Conservation (phyloP, 495 filamentous ascomycete genomes). For the Bombardia bombarda region DNA sequence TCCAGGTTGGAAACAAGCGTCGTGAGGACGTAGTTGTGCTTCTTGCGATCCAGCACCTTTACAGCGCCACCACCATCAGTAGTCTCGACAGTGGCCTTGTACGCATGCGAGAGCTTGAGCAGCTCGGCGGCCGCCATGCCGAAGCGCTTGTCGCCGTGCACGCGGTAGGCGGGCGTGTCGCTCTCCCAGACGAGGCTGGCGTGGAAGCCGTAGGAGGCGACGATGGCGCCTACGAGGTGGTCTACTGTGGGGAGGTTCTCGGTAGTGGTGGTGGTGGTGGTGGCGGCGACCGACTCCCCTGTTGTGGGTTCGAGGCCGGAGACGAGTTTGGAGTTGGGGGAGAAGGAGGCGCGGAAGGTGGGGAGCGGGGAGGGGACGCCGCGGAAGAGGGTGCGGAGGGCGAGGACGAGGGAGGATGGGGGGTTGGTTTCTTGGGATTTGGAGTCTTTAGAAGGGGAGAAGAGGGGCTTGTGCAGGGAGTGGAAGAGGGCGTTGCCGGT, state of each 20-base stretch:
- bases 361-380: slow-evolving; percentile 41
- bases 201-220: slow-evolving; percentile 82
- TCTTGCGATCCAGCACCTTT: slow-evolving; percentile 8
- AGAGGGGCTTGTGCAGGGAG: slow-evolving; percentile 44
- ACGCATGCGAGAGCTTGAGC: slow-evolving; percentile 58
- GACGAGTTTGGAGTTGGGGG: slow-evolving; percentile 51
- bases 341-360: slow-evolving; percentile 56
- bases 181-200: slow-evolving; percentile 80
- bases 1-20: slow-evolving; percentile 75
- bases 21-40: slow-evolving; percentile 67
- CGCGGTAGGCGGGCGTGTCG: slow-evolving; percentile 70
- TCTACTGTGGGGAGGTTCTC: neutral
- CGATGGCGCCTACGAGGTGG: slow-evolving; percentile 65
- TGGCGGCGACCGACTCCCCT: neutral
- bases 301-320: too few species aligned
- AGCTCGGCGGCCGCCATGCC: slow-evolving; percentile 72
- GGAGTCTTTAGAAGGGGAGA: slow-evolving; percentile 1
- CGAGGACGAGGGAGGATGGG: slow-evolving; percentile 32
- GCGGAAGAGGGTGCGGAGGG: slow-evolving; percentile 50
- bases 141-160: slow-evolving; percentile 68
- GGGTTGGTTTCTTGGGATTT: too few species aligned
- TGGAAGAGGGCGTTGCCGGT: slow-evolving; percentile 85
- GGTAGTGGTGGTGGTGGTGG: slow-evolving; percentile 3
- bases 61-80: slow-evolving; percentile 12
- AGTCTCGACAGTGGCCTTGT: slow-evolving; percentile 49